Evolutionary conservation across 768 basidiomycete genomes (phyloP).

Genomic region (Stropharia rugosoannulata): DNA sequence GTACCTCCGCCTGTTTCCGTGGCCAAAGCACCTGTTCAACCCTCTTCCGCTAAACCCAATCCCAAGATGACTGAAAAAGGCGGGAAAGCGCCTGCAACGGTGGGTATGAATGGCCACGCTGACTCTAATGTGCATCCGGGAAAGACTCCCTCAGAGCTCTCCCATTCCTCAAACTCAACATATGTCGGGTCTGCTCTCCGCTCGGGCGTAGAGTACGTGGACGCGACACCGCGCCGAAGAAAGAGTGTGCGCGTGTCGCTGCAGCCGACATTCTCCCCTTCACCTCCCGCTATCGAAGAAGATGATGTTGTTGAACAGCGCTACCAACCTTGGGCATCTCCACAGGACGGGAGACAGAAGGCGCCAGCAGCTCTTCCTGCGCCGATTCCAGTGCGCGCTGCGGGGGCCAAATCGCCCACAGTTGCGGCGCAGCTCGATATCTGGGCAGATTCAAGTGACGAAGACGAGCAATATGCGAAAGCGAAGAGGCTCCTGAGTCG

Average conservation of each 20-base stretch:
- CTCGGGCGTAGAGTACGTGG: neutral
- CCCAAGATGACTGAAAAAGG: neutral
- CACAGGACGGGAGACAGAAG: neutral
- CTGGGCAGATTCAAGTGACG: slow-evolving; percentile 79
- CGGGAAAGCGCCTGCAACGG: neutral
- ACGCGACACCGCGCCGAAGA: slow-evolving; percentile 31
- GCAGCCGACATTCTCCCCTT: slow-evolving; percentile 71
- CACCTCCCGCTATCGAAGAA: slow-evolving; percentile 65
- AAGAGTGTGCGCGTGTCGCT: slow-evolving; percentile 83
- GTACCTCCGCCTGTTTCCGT: neutral
- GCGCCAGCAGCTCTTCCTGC: neutral
- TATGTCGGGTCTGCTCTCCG: slow-evolving; percentile 1
- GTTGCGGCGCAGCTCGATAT: slow-evolving; percentile 13
- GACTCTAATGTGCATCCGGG: slow-evolving; percentile 14
- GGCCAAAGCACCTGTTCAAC: neutral
- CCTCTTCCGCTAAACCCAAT: too few relatives aligned
- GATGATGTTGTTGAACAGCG: slow-evolving; percentile 36
- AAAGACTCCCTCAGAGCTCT: slow-evolving; percentile 10
- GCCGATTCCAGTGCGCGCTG: slow-evolving; percentile 6
- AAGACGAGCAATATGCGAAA: slow-evolving; percentile 63
- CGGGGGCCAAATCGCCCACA: slow-evolving; percentile 5
- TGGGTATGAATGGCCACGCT: slow-evolving; percentile 1
- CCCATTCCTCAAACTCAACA: slow-evolving; percentile 14
- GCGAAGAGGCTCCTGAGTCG: slow-evolving; percentile 55
- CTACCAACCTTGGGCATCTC: slow-evolving; percentile 21